These are phyloP conservation scores for Eucalyptus marginata DNA, from an alignment of 345 rosid genomes.

Conservation along the genomic window DNA sequence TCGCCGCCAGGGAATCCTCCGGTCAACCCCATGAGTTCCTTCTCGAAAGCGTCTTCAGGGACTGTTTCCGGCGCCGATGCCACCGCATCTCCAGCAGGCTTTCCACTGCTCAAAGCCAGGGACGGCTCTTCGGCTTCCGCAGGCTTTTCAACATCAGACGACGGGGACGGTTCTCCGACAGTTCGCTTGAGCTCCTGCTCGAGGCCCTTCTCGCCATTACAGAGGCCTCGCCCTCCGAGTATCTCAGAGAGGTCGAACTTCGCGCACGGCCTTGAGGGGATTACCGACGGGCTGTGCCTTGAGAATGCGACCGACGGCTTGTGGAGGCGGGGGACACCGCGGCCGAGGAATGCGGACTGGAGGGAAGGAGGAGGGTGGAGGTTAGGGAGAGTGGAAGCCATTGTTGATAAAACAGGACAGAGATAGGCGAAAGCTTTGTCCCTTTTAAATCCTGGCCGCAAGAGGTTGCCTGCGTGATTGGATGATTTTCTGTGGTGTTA, in stretches of 20 bases:
- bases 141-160: background rate
- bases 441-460: background rate
- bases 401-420: background rate
- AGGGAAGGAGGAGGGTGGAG: background rate
- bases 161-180: background rate
- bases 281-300: conserved; percentile 11
- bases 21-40: conserved; percentile 82
- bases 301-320: conserved; percentile 8
- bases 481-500: background rate
- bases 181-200: conserved; percentile 48
- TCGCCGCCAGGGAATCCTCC: conserved; percentile 95
- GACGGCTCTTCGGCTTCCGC: background rate
- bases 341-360: background rate
- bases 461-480: background rate
- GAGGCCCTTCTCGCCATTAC: conserved; percentile 68
- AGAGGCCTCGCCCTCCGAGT: conserved; percentile 87
- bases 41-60: conserved; percentile 59
- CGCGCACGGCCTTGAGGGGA: conserved; percentile 15
- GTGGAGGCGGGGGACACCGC: conserved; percentile 2
- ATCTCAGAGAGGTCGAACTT: conserved; percentile 56
- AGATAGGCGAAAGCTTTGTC: background rate
- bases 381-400: background rate
- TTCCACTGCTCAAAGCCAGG: background rate
- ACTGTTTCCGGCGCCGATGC: background rate
- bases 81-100: background rate